Base-by-base conservation (phyloP, 176 grass and related monocot genomes). In the Juncus inflexus region DNA sequence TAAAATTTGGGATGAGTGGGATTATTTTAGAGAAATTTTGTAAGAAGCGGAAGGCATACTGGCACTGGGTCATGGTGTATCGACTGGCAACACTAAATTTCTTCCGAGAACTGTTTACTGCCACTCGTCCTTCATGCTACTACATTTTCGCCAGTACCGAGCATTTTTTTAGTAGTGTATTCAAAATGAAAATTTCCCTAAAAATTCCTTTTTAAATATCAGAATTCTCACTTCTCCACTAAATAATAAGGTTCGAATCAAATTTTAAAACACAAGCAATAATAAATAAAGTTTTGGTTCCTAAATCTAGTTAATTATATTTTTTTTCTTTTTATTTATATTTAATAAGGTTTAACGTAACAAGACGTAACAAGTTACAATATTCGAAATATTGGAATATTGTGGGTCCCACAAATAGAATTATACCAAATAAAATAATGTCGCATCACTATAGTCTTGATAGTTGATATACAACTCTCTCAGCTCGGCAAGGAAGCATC, bases 271-370 rank as follows among this genome's bases (percentile, higher is more conserved):
- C 0, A 28, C 1, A 28, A 28, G 0, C 0, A 28, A 28, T 28
- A 28, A 40, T 45, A 28, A 52, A n/a, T 57, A 15, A 6, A 57
- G 54, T 13, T 57, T 57, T 6, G 19, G 13, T 57, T 57, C 10
- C 54, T 57, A 12, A 15, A 57, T 57, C 19, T 28, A 68, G 28
- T 15, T 53, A 38, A 9, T 11, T n/a, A 13, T 55, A 4, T 28
- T 6, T 40, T 12, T 53, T 66, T 6, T 35, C 37, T n/a, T n/a
- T n/a, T n/a, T n/a, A n/a, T n/a, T n/a, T n/a, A n/a, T n/a, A n/a
- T n/a, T n/a, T n/a, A n/a, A n/a, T 75, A 14, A 37, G 90, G 66
- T 86, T 87, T 78, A 90, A 85, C 64, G 16, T 95, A 67, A 87
- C 87, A 28, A 87, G n/a, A n/a, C n/a, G n/a, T n/a, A 75, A 52